phyloP scores from a whole-genome alignment of 179 eudicot species.

The Camellia oleifera region DNA sequence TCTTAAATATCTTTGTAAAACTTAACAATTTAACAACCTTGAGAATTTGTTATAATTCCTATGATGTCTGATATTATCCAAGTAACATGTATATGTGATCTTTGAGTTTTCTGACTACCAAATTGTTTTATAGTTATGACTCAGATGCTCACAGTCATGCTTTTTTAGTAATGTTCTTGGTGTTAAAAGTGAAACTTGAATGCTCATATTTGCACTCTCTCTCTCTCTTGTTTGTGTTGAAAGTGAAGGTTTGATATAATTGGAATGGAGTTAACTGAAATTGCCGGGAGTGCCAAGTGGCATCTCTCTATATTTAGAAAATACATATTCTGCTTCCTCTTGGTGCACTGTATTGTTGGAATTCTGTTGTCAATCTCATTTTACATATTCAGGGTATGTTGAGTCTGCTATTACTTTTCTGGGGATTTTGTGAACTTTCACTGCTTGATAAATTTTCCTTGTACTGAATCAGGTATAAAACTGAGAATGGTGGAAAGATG shows the following conservation, averaged over 20 bases:
- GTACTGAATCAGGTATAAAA: conserved; percentile 72
- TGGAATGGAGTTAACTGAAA: neutral
- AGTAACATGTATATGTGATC: neutral
- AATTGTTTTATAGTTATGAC: neutral
- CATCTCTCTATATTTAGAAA: neutral
- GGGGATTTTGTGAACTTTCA: neutral
- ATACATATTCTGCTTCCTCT: neutral
- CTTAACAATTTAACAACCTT: neutral
- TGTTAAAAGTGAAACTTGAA: neutral
- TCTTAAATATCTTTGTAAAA: neutral
- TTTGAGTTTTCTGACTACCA: neutral
- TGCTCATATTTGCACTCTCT: neutral
- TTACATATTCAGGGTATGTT: neutral
- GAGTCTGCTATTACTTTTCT: neutral
- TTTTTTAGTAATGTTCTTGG: neutral
- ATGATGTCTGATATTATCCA: neutral
- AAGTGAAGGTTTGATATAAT: neutral
- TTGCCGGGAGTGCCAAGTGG: neutral
- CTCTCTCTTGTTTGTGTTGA: neutral
- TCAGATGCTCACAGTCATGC: neutral
- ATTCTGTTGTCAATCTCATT: neutral
- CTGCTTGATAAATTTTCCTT: conserved; percentile 11
- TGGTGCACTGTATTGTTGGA: neutral
- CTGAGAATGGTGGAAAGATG: conserved; percentile 62
- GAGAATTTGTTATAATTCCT: neutral